These are phyloP conservation scores for Phyllostachys edulis DNA, from an alignment of 176 grass and related monocot species.

Conservation along the genomic window DNA sequence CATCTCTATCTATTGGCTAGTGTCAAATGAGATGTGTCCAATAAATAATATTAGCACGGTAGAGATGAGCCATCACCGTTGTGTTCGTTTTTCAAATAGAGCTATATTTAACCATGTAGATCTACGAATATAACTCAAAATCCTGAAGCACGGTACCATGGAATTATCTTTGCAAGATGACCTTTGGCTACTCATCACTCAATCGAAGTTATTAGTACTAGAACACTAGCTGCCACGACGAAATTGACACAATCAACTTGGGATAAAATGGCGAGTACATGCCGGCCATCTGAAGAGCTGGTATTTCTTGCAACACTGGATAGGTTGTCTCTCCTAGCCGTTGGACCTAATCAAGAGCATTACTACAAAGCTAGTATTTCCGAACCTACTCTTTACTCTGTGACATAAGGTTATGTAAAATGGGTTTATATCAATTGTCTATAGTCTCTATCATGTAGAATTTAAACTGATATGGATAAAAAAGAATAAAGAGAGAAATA, in stretches of 20 bases:
- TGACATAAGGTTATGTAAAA: no score
- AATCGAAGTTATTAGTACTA: not conserved
- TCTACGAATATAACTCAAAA: not conserved
- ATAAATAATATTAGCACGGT: not conserved
- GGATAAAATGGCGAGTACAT: not conserved
- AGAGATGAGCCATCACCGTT: not conserved
- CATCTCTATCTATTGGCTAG: not conserved
- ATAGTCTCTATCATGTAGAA: no score
- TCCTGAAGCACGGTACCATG: not conserved
- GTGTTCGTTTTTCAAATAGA: not conserved
- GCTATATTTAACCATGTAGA: no score
- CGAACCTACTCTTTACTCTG: not conserved
- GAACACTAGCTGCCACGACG: not conserved
- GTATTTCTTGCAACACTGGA: not conserved
- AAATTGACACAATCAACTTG: not conserved
- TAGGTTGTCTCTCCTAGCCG: not conserved
- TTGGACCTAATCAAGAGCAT: not conserved
- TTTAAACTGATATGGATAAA: no score
- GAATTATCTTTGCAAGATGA: not conserved
- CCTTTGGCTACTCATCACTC: not conserved
- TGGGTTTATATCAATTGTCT: no score
- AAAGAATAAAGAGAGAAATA: no score
- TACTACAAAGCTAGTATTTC: not conserved
- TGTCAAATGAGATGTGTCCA: not conserved
- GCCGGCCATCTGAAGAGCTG: not conserved